Percentiles rank a stretch among this genome's conserved stretches.
Evolutionary conservation across 2,329 filamentous ascomycete genomes (phyloP).

Genomic region (Calonectria leucothoes): DNA sequence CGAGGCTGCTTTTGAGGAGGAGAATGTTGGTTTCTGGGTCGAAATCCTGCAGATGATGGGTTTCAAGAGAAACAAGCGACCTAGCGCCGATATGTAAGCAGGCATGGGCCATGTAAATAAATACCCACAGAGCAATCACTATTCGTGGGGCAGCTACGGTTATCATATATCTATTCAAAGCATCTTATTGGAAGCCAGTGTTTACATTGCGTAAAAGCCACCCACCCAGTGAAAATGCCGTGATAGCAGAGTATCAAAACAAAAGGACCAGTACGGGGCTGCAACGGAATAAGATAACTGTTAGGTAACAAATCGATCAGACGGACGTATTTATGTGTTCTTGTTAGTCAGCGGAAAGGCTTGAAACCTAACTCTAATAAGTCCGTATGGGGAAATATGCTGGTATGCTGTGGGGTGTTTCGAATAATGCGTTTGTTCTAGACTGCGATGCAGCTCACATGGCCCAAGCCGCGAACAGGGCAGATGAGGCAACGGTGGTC

Average conservation of each 20-base stretch:
- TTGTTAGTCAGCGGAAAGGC: not conserved
- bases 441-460: not conserved
- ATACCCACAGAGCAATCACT: not conserved
- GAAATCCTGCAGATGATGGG: slow-evolving; percentile 24
- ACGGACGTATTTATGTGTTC: not conserved
- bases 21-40: slow-evolving; percentile 22
- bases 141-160: not conserved
- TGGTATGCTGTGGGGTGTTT: not conserved
- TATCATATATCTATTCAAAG: not conserved
- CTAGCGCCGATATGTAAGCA: not conserved
- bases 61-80: slow-evolving; percentile 6
- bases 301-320: not conserved
- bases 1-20: slow-evolving; percentile 19
- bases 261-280: too few relatives aligned
- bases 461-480: not conserved
- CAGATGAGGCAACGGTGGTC: not conserved
- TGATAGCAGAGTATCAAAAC: not conserved
- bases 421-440: slow-evolving; percentile 6
- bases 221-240: not conserved
- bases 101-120: not conserved
- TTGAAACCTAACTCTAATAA: not conserved
- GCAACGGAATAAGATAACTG: not conserved
- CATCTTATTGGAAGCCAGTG: not conserved
- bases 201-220: not conserved
- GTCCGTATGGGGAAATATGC: not conserved